These are phyloP conservation scores for Monosporascus sp. DNA, from an alignment of 2,329 filamentous ascomycete genomes.

Conservation along the genomic window DNA sequence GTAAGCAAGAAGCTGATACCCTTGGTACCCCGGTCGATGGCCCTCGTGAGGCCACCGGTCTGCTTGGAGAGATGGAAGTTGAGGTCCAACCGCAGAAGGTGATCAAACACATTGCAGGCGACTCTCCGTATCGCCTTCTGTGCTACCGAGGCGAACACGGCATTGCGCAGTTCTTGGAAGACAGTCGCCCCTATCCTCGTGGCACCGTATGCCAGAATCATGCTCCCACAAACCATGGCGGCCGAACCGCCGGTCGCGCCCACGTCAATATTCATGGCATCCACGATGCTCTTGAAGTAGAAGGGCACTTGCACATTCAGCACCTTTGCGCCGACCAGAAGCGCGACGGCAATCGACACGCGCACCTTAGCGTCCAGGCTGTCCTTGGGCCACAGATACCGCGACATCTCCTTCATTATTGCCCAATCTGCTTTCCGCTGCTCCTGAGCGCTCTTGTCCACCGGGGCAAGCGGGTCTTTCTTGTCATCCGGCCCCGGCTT, in stretches of 20 bases:
- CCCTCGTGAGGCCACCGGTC: constrained; percentile 87
- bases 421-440: constrained; percentile 97
- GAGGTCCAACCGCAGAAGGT: constrained; percentile 80
- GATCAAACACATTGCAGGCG: constrained; percentile 86
- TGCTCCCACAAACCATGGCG: constrained; percentile 79
- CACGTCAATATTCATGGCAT: constrained; percentile 96
- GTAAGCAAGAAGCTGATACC: constrained; percentile 96
- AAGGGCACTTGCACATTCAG: constrained; percentile 98
- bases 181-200: constrained; percentile 83
- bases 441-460: constrained; percentile 69
- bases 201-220: constrained; percentile 89
- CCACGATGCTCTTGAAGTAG: constrained; percentile 97
- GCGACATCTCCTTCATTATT: constrained; percentile 96
- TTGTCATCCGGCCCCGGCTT: constrained; percentile 9
- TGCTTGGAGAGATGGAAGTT: constrained; percentile 93
- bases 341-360: constrained; percentile 74
- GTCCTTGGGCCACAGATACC: constrained; percentile 93
- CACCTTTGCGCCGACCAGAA: constrained; percentile 87
- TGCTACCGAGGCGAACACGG: constrained; percentile 92
- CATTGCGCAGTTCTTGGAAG: constrained; percentile 91
- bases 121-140: constrained; percentile 94
- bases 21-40: constrained; percentile 95
- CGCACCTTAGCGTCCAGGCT: constrained; percentile 76
- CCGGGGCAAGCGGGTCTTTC: constrained; percentile 54
- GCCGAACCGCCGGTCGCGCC: constrained; percentile 81